A percentile compares a stretch with the other conserved stretches of the same genome.
Evolutionary conservation across 768 basidiomycete genomes (phyloP).

Genomic region (Podaxis sp.): DNA sequence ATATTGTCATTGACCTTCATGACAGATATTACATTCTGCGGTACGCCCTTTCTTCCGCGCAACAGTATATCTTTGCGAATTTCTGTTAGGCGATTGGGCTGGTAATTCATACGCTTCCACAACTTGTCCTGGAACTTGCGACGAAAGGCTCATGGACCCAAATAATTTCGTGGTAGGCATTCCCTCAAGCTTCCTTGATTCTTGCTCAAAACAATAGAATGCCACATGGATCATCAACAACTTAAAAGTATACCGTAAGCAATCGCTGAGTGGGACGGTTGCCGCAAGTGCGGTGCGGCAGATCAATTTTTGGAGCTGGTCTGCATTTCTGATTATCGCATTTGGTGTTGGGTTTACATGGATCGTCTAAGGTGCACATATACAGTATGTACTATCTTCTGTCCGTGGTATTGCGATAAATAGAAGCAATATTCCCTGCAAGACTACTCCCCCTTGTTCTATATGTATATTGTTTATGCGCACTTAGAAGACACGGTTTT

Average conservation of each 20-base stretch:
- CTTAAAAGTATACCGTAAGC: conserved; percentile 72
- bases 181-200: conserved; percentile 6
- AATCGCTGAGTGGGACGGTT: conserved; percentile 19
- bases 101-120: conserved; percentile 71
- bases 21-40: conserved; percentile 82
- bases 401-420: too few relatives aligned
- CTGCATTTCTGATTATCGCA: background rate
- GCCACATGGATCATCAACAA: conserved; percentile 82
- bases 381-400: too few relatives aligned
- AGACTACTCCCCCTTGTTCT: too few relatives aligned
- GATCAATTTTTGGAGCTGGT: background rate
- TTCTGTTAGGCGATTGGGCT: conserved; percentile 69
- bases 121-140: conserved; percentile 57
- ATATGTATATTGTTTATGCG: background rate
- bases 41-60: conserved; percentile 32
- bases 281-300: background rate
- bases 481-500: background rate
- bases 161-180: conserved; percentile 46
- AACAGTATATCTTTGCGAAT: background rate
- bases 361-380: background rate
- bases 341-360: background rate
- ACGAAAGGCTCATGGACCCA: conserved; percentile 25
- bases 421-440: too few relatives aligned
- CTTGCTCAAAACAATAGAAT: conserved; percentile 45
- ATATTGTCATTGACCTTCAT: background rate